phyloP scores from a whole-genome alignment of 2,329 filamentous ascomycete genomes.

The Ophiostoma ulmi region DNA sequence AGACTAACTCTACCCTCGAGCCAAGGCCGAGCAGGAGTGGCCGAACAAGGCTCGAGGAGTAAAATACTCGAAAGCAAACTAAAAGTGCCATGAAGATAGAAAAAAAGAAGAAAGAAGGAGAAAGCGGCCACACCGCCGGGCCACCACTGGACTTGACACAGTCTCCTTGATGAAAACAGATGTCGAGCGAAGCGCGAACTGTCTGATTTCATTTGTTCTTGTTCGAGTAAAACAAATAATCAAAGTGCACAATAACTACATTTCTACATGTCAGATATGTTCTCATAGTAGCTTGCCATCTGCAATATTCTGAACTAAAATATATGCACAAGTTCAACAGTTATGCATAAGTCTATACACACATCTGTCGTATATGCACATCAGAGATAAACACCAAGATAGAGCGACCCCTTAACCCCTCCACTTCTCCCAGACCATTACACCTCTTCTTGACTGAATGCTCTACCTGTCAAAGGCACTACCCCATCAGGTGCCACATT shows the following conservation, averaged over 20 bases:
- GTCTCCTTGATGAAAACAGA: neutral
- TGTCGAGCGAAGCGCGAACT: neutral
- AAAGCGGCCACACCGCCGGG: neutral
- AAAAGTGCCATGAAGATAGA: no score
- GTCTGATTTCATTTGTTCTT: neutral
- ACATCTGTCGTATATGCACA: neutral
- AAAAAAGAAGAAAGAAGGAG: neutral
- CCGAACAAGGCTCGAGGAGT: slow-evolving; percentile 6
- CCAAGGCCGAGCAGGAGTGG: neutral
- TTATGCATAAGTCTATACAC: neutral
- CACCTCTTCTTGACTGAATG: neutral
- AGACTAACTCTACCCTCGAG: neutral
- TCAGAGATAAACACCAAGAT: neutral
- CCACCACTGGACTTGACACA: neutral
- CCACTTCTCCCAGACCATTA: neutral
- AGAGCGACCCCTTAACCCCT: neutral
- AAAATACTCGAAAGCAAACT: neutral
- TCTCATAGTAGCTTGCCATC: neutral
- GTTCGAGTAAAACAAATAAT: no score
- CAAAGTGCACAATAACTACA: neutral
- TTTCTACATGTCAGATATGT: no score
- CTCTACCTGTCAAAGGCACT: neutral
- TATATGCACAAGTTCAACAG: neutral
- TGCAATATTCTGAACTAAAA: neutral
- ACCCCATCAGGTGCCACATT: neutral